Evolutionary conservation across 257 asterid genomes (phyloP), one percentile per base, ranked within the genome.

Genomic region (Solanum corneliomulleri): DNA sequence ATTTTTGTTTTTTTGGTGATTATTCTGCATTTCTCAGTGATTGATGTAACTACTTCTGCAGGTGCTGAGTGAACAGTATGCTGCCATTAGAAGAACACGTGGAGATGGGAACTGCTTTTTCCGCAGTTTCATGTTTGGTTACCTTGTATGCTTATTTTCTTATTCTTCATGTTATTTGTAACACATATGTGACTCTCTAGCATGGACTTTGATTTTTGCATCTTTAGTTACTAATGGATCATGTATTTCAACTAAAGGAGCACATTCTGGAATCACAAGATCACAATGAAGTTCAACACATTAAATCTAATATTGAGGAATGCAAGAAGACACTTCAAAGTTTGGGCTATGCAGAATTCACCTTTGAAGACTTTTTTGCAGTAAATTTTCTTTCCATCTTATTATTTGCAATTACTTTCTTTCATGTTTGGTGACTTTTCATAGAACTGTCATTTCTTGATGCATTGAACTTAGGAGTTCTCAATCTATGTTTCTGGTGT

Each of bases 51-150:
- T 60, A 15, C 56, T 66, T 58, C 29, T 82, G 27, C 94, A 97
- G 99, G 91, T 94, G 89, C 94, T 97, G 87, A 91, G 87, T 20
- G 95, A 92, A 87, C 94, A 93, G 86, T 97, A 94, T 92, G 95
- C 94, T 60, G 96, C 95, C 85, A 93, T 97, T 70, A 94, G 99
- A 93, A 93, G 99, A 85, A 91, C 99, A 29, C 90, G 99, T 33
- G 99, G 99, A 86, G 99, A 97, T 89, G 99, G 99, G 87, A 97
- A 97, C 83, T 96, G 99, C 91, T 97, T 97, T 92, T 97, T 97
- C 88, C 98, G 99, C 82, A 87, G 99, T 92, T 97, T 97, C 94
- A 96, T 97, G 99, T 96, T 97, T 91, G 92, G 97, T 83, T 96
- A 95, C 93, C 98, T 97, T 68, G 99, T 97, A 93, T 82, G 97